A percentile compares a stretch with the other conserved stretches of the same genome.
These are phyloP conservation scores for Naganishia kalamii DNA, from an alignment of 768 basidiomycete genomes.

Conservation along the genomic window DNA sequence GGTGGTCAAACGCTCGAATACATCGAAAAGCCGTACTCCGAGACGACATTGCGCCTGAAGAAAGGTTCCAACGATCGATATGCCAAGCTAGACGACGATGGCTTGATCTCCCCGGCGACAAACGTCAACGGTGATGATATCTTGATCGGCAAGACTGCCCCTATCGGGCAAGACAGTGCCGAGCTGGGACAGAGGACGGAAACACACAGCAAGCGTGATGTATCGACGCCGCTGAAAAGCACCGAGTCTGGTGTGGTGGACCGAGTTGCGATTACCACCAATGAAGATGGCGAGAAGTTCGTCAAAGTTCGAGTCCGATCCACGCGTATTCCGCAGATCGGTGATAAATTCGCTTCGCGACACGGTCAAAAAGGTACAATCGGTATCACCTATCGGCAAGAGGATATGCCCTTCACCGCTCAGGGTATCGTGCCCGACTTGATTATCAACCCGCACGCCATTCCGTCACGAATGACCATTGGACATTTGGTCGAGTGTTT, in stretches of 20 bases:
- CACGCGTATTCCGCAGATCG: slow-evolving; percentile 92
- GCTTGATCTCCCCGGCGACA: slow-evolving; percentile 89
- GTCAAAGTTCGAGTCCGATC: slow-evolving; percentile 96
- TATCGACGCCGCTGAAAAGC: slow-evolving; percentile 94
- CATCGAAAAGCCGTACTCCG: slow-evolving; percentile 91
- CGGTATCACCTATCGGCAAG: slow-evolving; percentile 98
- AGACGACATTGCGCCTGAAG: slow-evolving; percentile 91
- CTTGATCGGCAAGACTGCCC: slow-evolving; percentile 98
- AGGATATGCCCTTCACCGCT: slow-evolving; percentile 98
- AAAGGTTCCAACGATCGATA: slow-evolving; percentile 72
- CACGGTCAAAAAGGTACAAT: slow-evolving; percentile 99
- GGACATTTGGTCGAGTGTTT: slow-evolving; percentile 98
- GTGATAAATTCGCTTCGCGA: slow-evolving; percentile 98
- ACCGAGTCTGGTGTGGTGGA: slow-evolving; percentile 98
- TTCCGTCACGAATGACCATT: slow-evolving; percentile 99
- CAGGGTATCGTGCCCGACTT: slow-evolving; percentile 96
- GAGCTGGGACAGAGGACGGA: slow-evolving; percentile 94
- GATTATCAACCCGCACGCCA: slow-evolving; percentile 98
- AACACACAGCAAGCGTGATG: slow-evolving; percentile 85
- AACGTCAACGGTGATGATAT: slow-evolving; percentile 95
- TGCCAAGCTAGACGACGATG: slow-evolving; percentile 95
- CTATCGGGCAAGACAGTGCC: slow-evolving; percentile 90
- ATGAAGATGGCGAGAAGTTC: slow-evolving; percentile 91
- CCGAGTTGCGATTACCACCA: slow-evolving; percentile 93
- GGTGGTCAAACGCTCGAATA: slow-evolving; percentile 87